A percentile compares a stretch with the other conserved stretches of the same genome.
These are phyloP conservation scores for Podospora conica DNA, from an alignment of 495 filamentous ascomycete species.

Conservation along the genomic window DNA sequence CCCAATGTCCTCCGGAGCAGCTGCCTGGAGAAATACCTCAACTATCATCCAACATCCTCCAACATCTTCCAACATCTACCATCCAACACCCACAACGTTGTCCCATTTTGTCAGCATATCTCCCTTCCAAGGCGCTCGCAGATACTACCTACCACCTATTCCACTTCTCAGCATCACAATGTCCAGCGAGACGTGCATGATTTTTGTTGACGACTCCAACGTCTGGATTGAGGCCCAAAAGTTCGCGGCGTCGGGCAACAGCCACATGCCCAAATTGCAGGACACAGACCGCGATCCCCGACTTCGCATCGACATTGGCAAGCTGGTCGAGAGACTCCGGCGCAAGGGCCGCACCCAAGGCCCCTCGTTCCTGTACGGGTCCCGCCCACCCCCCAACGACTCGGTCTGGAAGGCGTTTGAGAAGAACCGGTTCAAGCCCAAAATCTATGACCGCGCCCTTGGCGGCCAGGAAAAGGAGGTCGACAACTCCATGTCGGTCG, in stretches of 20 bases:
- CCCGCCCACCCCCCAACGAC: constrained; percentile 3
- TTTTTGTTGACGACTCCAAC: constrained; percentile 16
- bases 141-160: too few relatives aligned
- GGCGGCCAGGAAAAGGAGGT: neutral
- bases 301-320: constrained; percentile 3
- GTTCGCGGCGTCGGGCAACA: constrained; percentile 13
- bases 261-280: constrained; percentile 11
- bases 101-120: too few relatives aligned
- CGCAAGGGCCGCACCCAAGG: neutral
- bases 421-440: too few relatives aligned
- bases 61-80: too few relatives aligned
- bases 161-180: neutral
- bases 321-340: constrained; percentile 2
- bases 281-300: constrained; percentile 5
- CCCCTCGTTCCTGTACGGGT: constrained; percentile 6
- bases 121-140: too few relatives aligned
- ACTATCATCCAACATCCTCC: too few relatives aligned
- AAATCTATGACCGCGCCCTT: neutral
- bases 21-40: too few relatives aligned
- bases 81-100: too few relatives aligned
- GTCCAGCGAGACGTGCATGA: constrained; percentile 4
- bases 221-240: constrained; percentile 17
- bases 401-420: constrained; percentile 1
- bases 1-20: too few relatives aligned
- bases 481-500: neutral